Evolutionary conservation across 495 filamentous ascomycete species (phyloP).

Genomic region (Neurospora sp.): DNA sequence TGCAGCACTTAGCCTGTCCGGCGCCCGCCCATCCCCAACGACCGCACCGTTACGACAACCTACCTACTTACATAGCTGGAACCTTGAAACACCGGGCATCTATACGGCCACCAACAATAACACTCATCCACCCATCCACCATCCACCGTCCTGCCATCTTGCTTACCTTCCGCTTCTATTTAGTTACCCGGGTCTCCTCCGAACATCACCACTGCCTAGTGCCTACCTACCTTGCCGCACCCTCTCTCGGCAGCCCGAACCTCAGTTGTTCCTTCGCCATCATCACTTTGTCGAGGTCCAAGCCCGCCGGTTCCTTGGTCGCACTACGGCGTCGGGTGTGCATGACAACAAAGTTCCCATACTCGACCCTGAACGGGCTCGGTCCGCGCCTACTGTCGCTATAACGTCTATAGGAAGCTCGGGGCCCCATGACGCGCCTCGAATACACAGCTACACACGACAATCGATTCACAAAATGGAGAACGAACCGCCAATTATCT

Average conservation of each 20-base stretch:
- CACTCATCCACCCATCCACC: background rate
- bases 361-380: background rate
- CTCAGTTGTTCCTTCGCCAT: background rate
- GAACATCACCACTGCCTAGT: background rate
- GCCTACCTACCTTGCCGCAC: background rate
- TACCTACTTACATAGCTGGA: background rate
- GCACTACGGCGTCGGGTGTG: background rate
- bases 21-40: background rate
- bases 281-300: background rate
- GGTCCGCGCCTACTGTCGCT: background rate
- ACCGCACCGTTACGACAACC: background rate
- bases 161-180: background rate
- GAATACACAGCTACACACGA: conserved; percentile 3
- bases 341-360: background rate
- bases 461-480: conserved; percentile 29
- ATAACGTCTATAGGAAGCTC: background rate
- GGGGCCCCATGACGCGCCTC: conserved; percentile 14
- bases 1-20: background rate
- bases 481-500: conserved; percentile 25
- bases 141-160: background rate
- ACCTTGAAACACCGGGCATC: background rate
- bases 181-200: background rate
- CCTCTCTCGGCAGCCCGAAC: background rate
- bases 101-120: background rate
- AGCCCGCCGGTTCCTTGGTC: background rate